Base-by-base conservation (phyloP, 2,329 filamentous ascomycete species). In the Chrysosporium keratinophilum region DNA sequence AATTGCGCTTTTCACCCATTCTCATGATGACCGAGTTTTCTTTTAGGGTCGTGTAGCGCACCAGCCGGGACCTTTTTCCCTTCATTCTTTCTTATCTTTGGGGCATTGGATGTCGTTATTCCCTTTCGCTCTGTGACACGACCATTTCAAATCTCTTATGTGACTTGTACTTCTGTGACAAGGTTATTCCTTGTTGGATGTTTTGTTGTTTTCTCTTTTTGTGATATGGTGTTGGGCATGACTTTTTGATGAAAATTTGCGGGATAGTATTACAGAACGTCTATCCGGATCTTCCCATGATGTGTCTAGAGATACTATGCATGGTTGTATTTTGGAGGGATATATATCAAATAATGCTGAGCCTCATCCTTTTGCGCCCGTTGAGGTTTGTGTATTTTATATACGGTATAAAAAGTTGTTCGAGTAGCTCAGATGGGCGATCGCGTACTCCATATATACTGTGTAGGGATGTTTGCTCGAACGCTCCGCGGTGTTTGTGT, bases 301-400 rank as follows among this genome's bases (percentile, higher is more conserved):
- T 49, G 46, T 49, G 28, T 49, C 33, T 48, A 37, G 45, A 49
- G 15, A 39, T 40, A n/a, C n/a, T n/a, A 39, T 15, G 14, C 4
- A 39, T 3, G 34, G 15, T 33, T 39, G 19, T 15, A 31, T 20
- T 28, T 28, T 40, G 46, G 46, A 40, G 46, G 19, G 11, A 28
- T 28, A 37, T 48, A 48, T 37, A 49, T 40, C 7, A 40, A 39
- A 19, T 15, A 49, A 20, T 37, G 9, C 20, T 28, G 14, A 19
- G 23, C 23, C 2, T 15, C 31, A 14, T 33, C 20, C 9, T 19
- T 17, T 37, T 5, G n/a, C 35, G 3, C 35, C 35, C n/a, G 10
- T 12, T 37, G 4, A 12, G 35, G 10, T 5, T 28, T 28, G 23
- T 28, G 23, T 7, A 7, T 7, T 28, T 28, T 7, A 28, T 28